Base-by-base conservation (phyloP, 1,284 basidiomycete genomes). In the Fomitopsis palustris region DNA sequence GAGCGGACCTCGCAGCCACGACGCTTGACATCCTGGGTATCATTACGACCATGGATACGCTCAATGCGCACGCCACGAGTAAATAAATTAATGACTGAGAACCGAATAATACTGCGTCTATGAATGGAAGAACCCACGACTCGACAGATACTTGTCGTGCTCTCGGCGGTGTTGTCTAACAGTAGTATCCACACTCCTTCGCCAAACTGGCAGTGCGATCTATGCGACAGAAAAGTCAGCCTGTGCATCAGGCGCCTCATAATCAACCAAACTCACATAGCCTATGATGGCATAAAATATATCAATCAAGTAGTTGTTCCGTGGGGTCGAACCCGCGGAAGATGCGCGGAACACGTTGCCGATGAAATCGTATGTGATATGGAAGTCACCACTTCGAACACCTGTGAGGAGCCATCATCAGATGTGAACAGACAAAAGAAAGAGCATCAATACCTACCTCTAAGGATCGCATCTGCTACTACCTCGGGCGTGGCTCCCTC, bases 301-400 rank as follows among this genome's bases (percentile, higher is more conserved):
- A 65, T 93, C 91, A 54, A 84, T 62, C 45, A 89, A 58, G 37
- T 80, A 66, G 67, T 86, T 88, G 66, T 85, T 85, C 21, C 80
- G 74, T 1, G 91, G 90, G 0, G 89, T 80, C 27, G 84, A 76
- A 4, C 92, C 93, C 23, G 88, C 82, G 5, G 86, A 85, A 2
- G 81, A 82, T 6, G 86, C 81, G 45, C 90, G 81, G 73, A 96
- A 88, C 27, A 95, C 65, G 57, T 83, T 75, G 2, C 86, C 84
- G 35, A 90, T 76, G 21, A 93, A 72, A 67, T 93, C 88, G 38
- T 82, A 85, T 0, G 90, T 85, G 64, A 95, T 93, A 65, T 95
- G 90, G 64, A 85, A 86, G 35, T 92, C 74, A 23, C 89, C 90
- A 29, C 79, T 83, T 64, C 86, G 79, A 17, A 96, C 79, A 35